Conservation (phyloP, 2,329 filamentous ascomycete genomes). For the Colletotrichum magnum region DNA sequence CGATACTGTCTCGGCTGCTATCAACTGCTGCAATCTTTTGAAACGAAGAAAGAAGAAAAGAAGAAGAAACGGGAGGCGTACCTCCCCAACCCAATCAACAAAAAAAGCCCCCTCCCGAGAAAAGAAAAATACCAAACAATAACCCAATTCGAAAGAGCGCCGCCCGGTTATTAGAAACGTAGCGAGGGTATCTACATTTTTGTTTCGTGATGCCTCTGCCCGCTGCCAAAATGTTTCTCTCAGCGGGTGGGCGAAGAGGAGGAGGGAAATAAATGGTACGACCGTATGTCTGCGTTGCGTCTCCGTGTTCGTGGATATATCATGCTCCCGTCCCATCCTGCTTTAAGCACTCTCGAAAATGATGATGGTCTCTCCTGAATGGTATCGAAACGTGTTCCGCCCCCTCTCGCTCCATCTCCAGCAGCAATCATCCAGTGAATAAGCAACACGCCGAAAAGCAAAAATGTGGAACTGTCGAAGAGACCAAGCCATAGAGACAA, state of each 20-base stretch:
- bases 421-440: not conserved
- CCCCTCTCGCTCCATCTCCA: not conserved
- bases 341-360: not conserved
- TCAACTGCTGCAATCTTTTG: no score
- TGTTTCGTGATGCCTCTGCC: slow-evolving; percentile 23
- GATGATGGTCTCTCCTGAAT: slow-evolving; percentile 24
- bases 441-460: slow-evolving; percentile 15
- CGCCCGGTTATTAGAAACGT: slow-evolving; percentile 17
- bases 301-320: slow-evolving; percentile 10
- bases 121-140: not conserved
- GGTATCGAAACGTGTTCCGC: slow-evolving; percentile 32
- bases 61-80: no score
- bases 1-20: no score
- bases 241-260: no score
- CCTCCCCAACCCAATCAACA: not conserved
- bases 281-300: slow-evolving; percentile 18
- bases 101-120: not conserved
- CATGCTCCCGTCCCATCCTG: slow-evolving; percentile 9
- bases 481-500: slow-evolving; percentile 5
- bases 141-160: not conserved
- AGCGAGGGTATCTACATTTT: slow-evolving; percentile 31
- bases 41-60: no score
- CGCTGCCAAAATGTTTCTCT: slow-evolving; percentile 12
- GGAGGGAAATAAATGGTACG: not conserved
- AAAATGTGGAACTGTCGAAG: slow-evolving; percentile 1